Base-by-base conservation (phyloP, 75 land plant genomes). In the Pseudotsuga menziesii region DNA sequence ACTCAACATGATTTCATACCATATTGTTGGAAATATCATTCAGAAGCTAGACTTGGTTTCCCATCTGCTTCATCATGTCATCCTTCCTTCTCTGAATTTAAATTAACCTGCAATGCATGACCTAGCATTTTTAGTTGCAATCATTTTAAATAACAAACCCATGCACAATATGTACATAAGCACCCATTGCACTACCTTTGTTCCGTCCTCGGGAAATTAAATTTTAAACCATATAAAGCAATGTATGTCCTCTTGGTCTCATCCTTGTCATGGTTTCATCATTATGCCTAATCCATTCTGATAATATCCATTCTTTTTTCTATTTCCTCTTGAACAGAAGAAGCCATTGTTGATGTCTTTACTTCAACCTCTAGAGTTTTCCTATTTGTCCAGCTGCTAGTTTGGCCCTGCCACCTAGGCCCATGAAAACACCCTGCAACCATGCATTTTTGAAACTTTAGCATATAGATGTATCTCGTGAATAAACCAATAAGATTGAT, bases 251-350 rank as follows among this genome's bases (percentile, higher is more conserved):
- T 22, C 92, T 86, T 56, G 91, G 88, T 76, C 80, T 86, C 41
- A 87, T 29, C 61, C 92, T 83, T 76, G 79, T 82, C 26, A 90
- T 48, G 32, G 91, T 85, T 77, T 90, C 92, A 82, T 94, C 97
- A 78, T 89, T 90, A 62, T 92, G 97, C 77, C 89, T 85, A 27
- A 94, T 91, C 92, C 73, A 87, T 81, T 94, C 97, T 63, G 94
- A 94, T 26, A 94, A 83, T 79, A 81, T 85, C 97, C 97, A 94
- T 41, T 94, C 94, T 60, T 94, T 94, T 75, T 94, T 94, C 97
- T 94, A 94, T 64, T 90, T 92, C 97, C 97, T 90, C 80, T 94
- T 94, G 85, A 94, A 94, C 77, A 92, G 97, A 61, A 94, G 67
- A 9, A 85, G 76, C 97, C 97, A 94, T 78, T 93, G 95, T 74